These are phyloP conservation scores for Inga leiocalycina DNA, from an alignment of 306 rosid species.

Conservation along the genomic window DNA sequence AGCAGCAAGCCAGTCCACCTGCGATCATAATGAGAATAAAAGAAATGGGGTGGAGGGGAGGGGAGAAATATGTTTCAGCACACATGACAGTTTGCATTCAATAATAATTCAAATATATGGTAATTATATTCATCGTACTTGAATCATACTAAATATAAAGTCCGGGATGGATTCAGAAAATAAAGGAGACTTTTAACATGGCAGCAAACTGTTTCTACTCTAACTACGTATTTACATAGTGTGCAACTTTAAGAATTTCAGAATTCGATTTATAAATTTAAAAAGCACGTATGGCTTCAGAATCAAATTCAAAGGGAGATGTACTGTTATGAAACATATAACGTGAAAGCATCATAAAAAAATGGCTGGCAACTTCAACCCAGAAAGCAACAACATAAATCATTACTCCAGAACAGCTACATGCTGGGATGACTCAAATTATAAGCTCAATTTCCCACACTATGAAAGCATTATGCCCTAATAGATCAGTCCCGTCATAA, in stretches of 20 bases:
- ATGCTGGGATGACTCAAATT: not conserved
- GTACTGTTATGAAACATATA: not conserved
- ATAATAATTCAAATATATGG: not conserved
- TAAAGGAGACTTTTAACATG: not conserved
- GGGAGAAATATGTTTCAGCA: not conserved
- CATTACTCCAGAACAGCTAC: not conserved
- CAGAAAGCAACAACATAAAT: not conserved
- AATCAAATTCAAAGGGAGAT: not conserved
- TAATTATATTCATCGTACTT: not conserved
- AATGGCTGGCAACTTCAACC: not conserved
- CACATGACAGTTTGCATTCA: not conserved
- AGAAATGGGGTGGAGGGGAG: not conserved
- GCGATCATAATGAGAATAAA: not conserved
- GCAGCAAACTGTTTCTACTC: not conserved
- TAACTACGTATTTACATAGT: not conserved
- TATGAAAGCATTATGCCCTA: not conserved
- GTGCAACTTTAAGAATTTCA: not conserved
- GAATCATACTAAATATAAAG: not conserved
- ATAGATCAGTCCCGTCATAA: not conserved
- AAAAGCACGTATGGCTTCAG: not conserved
- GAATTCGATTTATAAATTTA: not conserved
- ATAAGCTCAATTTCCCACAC: not conserved
- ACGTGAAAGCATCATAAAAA: not conserved
- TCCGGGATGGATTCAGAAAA: constrained; percentile 1
- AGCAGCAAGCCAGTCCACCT: not conserved